Conservation (phyloP, 768 basidiomycete genomes). For the Trametes cinnabarina region DNA sequence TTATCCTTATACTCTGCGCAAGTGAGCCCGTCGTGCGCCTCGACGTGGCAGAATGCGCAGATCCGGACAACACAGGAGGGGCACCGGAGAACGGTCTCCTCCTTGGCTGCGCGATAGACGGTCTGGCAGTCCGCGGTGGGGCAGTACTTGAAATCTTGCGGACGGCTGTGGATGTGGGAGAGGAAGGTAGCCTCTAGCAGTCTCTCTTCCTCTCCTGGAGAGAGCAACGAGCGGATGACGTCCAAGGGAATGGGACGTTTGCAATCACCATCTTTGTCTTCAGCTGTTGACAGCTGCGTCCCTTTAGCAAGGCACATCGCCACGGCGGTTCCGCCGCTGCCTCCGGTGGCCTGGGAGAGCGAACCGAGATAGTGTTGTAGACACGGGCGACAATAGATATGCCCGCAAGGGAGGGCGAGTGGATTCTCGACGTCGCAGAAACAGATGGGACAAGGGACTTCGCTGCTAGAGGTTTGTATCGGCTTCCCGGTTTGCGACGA, state of each 20-base stretch:
- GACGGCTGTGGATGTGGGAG: conserved; percentile 39
- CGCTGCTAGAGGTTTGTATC: neutral
- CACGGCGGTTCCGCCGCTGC: conserved; percentile 25
- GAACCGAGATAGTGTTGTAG: conserved; percentile 33
- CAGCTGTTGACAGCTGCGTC: neutral
- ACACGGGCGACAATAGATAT: conserved; percentile 52
- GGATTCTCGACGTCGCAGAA: conserved; percentile 26
- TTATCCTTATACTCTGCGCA: conserved; percentile 31
- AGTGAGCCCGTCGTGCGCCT: conserved; percentile 41
- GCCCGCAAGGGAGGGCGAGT: conserved; percentile 40
- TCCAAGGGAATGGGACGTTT: conserved; percentile 36
- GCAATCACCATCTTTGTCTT: conserved; percentile 28
- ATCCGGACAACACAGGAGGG: conserved; percentile 35
- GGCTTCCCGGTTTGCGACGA: neutral
- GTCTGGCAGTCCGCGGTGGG: conserved; percentile 50
- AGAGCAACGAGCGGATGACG: conserved; percentile 37
- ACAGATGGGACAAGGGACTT: conserved; percentile 29
- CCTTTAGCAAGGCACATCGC: conserved; percentile 40
- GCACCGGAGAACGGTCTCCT: conserved; percentile 35
- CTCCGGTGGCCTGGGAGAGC: neutral
- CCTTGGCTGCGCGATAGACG: conserved; percentile 37
- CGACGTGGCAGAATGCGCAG: conserved; percentile 39
- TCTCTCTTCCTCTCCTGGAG: conserved; percentile 34
- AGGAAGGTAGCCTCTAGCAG: conserved; percentile 45
- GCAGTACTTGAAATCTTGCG: conserved; percentile 50